Conservation (phyloP, 129 eudicot genomes). For the Oenanthe sinensis region DNA sequence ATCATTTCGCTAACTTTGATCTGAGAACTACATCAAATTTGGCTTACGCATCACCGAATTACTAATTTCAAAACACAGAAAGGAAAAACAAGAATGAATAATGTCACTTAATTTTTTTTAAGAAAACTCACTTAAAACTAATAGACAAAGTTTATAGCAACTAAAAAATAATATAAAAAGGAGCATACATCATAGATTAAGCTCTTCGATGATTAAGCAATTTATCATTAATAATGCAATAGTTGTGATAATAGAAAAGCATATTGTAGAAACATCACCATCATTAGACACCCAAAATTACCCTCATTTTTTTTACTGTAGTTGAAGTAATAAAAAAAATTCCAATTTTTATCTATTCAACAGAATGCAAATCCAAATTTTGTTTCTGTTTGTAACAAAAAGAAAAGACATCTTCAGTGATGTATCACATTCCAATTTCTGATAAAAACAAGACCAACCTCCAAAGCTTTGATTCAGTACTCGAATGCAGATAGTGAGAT, state of each 20-base stretch:
- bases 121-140: too few species aligned
- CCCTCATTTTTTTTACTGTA: background rate
- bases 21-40: background rate
- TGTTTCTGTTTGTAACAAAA: background rate
- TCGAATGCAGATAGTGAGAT: slow-evolving; percentile 58
- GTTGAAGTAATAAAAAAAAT: background rate
- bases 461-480: slow-evolving; percentile 78
- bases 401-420: background rate
- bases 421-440: background rate
- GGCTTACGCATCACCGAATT: background rate
- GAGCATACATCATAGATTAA: too few species aligned
- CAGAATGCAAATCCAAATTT: background rate
- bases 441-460: slow-evolving; percentile 41
- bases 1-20: too few species aligned
- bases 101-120: too few species aligned
- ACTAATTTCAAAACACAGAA: background rate
- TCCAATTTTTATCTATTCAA: background rate
- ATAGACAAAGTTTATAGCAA: background rate
- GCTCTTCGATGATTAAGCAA: background rate
- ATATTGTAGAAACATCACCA: background rate
- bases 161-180: background rate
- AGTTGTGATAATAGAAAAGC: too few species aligned
- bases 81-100: background rate
- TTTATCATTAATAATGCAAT: too few species aligned
- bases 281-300: background rate